These are phyloP conservation scores for Hymenoscyphus infarciens DNA, from an alignment of 2,329 filamentous ascomycete genomes.

Conservation along the genomic window DNA sequence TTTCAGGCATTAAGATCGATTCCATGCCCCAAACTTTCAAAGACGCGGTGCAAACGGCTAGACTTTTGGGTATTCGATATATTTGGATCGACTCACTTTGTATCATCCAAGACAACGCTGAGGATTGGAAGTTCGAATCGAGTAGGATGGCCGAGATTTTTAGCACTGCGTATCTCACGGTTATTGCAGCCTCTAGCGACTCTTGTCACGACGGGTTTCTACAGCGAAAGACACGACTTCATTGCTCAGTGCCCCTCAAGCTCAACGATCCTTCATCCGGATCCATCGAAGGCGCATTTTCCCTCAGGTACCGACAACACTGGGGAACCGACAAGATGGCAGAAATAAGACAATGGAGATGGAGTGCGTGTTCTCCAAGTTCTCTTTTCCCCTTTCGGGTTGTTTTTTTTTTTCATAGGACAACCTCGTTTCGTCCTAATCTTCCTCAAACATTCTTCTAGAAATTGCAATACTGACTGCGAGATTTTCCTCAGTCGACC, in stretches of 20 bases:
- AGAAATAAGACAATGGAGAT: slow-evolving; percentile 8
- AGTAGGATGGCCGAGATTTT: slow-evolving; percentile 30
- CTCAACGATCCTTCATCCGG: neutral
- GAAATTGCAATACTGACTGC: too few species aligned
- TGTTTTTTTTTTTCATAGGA: too few species aligned
- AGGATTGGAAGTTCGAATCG: slow-evolving; percentile 32
- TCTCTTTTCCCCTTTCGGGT: too few species aligned
- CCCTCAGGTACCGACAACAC: slow-evolving; percentile 13
- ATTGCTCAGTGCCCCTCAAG: slow-evolving; percentile 5
- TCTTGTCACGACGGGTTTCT: slow-evolving; percentile 19
- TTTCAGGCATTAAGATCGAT: slow-evolving; percentile 2
- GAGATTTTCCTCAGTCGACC: neutral
- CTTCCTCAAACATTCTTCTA: too few species aligned
- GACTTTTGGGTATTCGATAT: slow-evolving; percentile 30
- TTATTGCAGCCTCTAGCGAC: slow-evolving; percentile 16
- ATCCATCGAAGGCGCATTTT: slow-evolving; percentile 4
- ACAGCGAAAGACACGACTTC: neutral
- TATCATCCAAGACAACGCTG: slow-evolving; percentile 33
- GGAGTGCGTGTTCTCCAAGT: too few species aligned
- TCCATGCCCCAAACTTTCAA: slow-evolving; percentile 22
- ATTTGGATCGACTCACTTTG: slow-evolving; percentile 37
- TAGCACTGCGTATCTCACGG: slow-evolving; percentile 20
- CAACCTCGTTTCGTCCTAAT: too few species aligned
- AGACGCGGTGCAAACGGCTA: slow-evolving; percentile 15
- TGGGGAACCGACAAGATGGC: slow-evolving; percentile 19